Percentiles rank a stretch among this genome's conserved stretches.
Conservation (phyloP, 768 basidiomycete genomes). For the Fomitopsis pulvina region DNA sequence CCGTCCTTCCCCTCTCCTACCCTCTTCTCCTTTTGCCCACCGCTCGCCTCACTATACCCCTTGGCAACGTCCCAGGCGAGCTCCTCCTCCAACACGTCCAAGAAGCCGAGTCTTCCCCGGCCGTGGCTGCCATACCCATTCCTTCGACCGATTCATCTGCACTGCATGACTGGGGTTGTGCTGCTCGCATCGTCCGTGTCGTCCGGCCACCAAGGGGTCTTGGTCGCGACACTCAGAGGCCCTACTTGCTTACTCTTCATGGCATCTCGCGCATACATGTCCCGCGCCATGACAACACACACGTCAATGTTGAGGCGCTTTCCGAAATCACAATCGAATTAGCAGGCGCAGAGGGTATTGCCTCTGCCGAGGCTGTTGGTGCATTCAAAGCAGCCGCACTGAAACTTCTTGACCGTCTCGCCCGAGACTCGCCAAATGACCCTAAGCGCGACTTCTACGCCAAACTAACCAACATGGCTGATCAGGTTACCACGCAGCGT, state of each 20-base stretch:
- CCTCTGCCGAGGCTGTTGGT: conserved; percentile 48
- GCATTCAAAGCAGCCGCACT: conserved; percentile 67
- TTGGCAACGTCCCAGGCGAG: conserved; percentile 56
- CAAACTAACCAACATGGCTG: conserved; percentile 66
- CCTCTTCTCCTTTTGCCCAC: conserved; percentile 75
- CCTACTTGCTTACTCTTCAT: conserved; percentile 65
- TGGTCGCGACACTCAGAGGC: conserved; percentile 33
- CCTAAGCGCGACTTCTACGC: conserved; percentile 58
- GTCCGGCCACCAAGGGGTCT: conserved; percentile 53
- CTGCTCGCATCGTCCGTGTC: conserved; percentile 66
- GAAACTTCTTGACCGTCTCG: conserved; percentile 59
- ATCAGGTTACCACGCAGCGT: conserved; percentile 57
- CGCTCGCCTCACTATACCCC: conserved; percentile 59
- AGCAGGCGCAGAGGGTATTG: conserved; percentile 32
- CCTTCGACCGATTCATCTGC: conserved; percentile 21
- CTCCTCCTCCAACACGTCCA: conserved; percentile 62
- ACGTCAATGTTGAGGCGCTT: conserved; percentile 14
- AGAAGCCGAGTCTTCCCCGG: conserved; percentile 60
- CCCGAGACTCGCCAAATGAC: conserved; percentile 34
- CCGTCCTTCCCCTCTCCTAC: conserved; percentile 61
- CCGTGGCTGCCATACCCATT: conserved; percentile 63
- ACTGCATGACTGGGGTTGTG: conserved; percentile 55
- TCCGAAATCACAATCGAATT: conserved; percentile 22
- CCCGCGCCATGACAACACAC: conserved; percentile 35
- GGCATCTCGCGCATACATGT: conserved; percentile 65